These are phyloP conservation scores for Pueraria montana DNA, from an alignment of 306 rosid genomes.

Conservation along the genomic window DNA sequence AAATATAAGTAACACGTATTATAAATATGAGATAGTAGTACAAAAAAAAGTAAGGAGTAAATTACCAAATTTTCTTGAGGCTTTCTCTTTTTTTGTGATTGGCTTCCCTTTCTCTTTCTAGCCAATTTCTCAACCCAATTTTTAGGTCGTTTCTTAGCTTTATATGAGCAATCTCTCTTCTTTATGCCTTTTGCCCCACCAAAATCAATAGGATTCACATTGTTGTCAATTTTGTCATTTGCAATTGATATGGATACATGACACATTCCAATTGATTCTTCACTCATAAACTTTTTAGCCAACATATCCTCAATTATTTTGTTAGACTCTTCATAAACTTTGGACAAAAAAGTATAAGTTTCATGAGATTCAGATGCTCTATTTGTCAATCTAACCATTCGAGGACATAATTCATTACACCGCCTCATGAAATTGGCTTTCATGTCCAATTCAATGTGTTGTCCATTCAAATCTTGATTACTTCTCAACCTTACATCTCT, in stretches of 20 bases:
- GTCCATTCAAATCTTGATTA: not conserved
- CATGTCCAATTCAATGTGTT: not conserved
- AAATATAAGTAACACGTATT: no score
- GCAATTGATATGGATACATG: not conserved
- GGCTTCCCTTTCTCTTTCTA: not conserved
- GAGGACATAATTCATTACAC: not conserved
- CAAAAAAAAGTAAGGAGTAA: not conserved
- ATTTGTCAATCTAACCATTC: not conserved
- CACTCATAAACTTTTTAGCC: not conserved
- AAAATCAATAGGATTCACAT: not conserved
- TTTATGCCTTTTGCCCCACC: not conserved
- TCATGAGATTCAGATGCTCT: not conserved
- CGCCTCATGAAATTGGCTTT: not conserved
- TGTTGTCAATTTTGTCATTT: not conserved
- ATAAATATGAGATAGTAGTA: not conserved
- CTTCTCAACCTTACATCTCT: not conserved
- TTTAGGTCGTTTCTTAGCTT: not conserved
- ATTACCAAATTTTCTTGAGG: not conserved
- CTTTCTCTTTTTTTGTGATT: not conserved
- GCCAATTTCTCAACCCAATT: constrained; percentile 17
- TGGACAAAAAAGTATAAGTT: not conserved
- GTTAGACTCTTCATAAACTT: not conserved
- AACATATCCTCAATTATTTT: not conserved
- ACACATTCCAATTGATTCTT: not conserved
- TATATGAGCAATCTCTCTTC: not conserved